A percentile compares a stretch with the other conserved stretches of the same genome.
Conservation (phyloP, 192 early-diverging fungal genomes). For the Powellomyces hirtus region DNA sequence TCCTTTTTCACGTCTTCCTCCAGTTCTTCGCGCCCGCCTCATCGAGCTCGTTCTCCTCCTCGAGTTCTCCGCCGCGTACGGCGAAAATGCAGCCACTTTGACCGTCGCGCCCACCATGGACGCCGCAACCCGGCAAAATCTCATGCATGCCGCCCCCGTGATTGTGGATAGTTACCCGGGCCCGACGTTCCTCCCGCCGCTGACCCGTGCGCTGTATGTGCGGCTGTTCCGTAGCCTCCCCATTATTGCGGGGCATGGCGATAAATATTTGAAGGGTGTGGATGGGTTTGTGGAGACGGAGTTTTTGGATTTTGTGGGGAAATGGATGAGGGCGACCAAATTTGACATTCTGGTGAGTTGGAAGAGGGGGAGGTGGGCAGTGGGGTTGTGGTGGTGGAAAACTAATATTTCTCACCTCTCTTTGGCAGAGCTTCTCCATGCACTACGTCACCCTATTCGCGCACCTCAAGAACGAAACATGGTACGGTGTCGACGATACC, state of each 20-base stretch:
- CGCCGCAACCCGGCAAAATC: background rate
- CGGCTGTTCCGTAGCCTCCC: slow-evolving; percentile 33
- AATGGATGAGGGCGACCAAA: slow-evolving; percentile 38
- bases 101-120: slow-evolving; percentile 12
- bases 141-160: background rate
- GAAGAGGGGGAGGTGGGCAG: too few species aligned
- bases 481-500: slow-evolving; percentile 16
- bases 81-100: slow-evolving; percentile 10
- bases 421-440: slow-evolving; percentile 6
- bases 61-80: slow-evolving; percentile 22
- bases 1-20: background rate
- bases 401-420: background rate
- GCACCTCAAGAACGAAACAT: slow-evolving; percentile 29
- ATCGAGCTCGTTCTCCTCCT: slow-evolving; percentile 10
- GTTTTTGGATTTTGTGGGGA: slow-evolving; percentile 20
- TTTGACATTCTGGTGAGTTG: slow-evolving; percentile 38
- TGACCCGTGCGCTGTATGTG: slow-evolving; percentile 26
- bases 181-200: slow-evolving; percentile 24
- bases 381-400: background rate
- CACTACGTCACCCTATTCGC: slow-evolving; percentile 25
- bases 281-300: slow-evolving; percentile 29
- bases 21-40: slow-evolving; percentile 25
- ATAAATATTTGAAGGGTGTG: slow-evolving; percentile 19
- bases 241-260: slow-evolving; percentile 26
- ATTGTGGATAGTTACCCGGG: slow-evolving; percentile 6